Conservation (phyloP, 106 monocot genomes). For the Phalaenopsis aphrodite region DNA sequence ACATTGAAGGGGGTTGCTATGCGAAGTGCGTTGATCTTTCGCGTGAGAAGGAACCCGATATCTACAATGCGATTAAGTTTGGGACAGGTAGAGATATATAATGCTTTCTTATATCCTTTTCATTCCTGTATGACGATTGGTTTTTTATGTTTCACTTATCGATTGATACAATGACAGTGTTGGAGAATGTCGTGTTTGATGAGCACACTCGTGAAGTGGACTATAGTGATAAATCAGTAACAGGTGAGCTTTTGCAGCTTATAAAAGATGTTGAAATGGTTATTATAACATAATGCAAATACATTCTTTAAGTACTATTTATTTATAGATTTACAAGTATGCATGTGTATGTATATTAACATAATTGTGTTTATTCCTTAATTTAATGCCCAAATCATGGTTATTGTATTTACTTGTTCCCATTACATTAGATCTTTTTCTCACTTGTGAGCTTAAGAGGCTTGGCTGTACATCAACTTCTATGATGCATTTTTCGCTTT, state of each 20-base stretch:
- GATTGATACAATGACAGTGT: slow-evolving; percentile 27
- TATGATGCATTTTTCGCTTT: not conserved
- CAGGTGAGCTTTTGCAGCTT: slow-evolving; percentile 27
- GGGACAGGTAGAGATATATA: slow-evolving; percentile 51
- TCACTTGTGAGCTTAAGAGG: too few relatives aligned
- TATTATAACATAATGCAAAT: too few relatives aligned
- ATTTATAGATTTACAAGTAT: too few relatives aligned
- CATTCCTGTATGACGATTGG: not conserved
- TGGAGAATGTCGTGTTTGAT: slow-evolving; percentile 95
- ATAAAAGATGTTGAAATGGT: too few relatives aligned
- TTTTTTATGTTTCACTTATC: not conserved
- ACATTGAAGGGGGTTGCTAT: slow-evolving; percentile 97
- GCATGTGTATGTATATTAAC: too few relatives aligned
- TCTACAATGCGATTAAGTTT: slow-evolving; percentile 93
- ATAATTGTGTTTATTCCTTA: not conserved
- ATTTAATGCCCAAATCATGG: too few relatives aligned
- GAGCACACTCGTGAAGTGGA: slow-evolving; percentile 86
- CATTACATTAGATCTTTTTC: too few relatives aligned
- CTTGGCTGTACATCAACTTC: too few relatives aligned
- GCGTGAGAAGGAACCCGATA: slow-evolving; percentile 85
- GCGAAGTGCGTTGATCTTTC: slow-evolving; percentile 83
- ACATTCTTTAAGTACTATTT: too few relatives aligned
- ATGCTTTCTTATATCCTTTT: not conserved
- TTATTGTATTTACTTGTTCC: too few relatives aligned
- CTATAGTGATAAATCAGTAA: slow-evolving; percentile 78